These are phyloP conservation scores for Onygenales sp. DNA, from an alignment of 2,329 filamentous ascomycete genomes.

Conservation along the genomic window DNA sequence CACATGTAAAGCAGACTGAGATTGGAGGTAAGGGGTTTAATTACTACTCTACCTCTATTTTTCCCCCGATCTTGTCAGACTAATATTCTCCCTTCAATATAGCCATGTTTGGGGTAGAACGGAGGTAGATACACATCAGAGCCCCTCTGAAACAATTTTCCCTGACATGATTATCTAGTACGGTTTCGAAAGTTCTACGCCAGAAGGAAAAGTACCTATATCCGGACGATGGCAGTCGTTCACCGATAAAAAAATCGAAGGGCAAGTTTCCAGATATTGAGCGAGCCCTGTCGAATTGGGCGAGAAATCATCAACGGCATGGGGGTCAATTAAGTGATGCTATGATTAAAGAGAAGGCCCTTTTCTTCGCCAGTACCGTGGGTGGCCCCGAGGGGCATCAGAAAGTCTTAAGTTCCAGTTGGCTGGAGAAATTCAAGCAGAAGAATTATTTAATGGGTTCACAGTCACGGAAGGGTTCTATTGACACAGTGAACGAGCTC, in stretches of 20 bases:
- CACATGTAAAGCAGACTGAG: slow-evolving; percentile 85
- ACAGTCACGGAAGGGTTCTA: slow-evolving; percentile 45
- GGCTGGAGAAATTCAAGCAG: slow-evolving; percentile 93
- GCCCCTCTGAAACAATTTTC: slow-evolving; percentile 5
- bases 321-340: slow-evolving; percentile 66
- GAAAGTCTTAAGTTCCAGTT: slow-evolving; percentile 62
- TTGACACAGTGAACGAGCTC: slow-evolving; percentile 53
- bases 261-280: slow-evolving; percentile 87
- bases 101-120: slow-evolving; percentile 89
- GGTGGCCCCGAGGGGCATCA: slow-evolving; percentile 62
- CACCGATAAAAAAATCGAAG: slow-evolving; percentile 73
- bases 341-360: slow-evolving; percentile 76
- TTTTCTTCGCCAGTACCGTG: slow-evolving; percentile 66
- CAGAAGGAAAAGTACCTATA: slow-evolving; percentile 92
- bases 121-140: slow-evolving; percentile 75
- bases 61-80: slow-evolving; percentile 15
- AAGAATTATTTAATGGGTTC: slow-evolving; percentile 59
- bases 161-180: slow-evolving; percentile 47
- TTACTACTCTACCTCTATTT: not conserved
- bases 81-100: slow-evolving; percentile 17
- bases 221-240: slow-evolving; percentile 66
- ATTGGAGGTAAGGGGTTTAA: slow-evolving; percentile 61
- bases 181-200: slow-evolving; percentile 93
- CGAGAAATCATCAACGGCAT: slow-evolving; percentile 67
- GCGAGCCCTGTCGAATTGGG: slow-evolving; percentile 78